Percentiles rank a stretch among this genome's conserved stretches.
phyloP scores from a whole-genome alignment of 345 rosid genomes.

The Citrus hindsii region DNA sequence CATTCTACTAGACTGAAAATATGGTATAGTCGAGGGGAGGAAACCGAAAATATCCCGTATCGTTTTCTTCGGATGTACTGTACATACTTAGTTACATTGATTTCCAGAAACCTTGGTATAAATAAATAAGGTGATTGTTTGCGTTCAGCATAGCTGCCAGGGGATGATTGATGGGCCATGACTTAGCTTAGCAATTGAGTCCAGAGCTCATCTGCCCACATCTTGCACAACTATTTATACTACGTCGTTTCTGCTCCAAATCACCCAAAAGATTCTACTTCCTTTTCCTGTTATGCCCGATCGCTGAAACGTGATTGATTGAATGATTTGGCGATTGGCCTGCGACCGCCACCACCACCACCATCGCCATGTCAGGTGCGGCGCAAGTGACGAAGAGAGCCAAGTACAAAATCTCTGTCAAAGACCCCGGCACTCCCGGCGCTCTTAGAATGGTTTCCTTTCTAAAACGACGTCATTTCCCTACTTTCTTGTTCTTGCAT shows the following conservation, averaged over 20 bases:
- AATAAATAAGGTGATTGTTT: neutral
- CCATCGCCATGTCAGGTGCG: slow-evolving; percentile 36
- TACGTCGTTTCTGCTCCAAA: neutral
- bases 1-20: too few relatives aligned
- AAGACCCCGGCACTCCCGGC: slow-evolving; percentile 83
- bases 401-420: slow-evolving; percentile 72
- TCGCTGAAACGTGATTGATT: neutral
- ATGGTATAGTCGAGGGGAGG: too few relatives aligned
- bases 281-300: too few relatives aligned
- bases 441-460: slow-evolving; percentile 53
- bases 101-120: neutral
- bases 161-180: neutral
- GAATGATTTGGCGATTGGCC: neutral
- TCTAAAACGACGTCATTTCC: neutral
- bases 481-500: neutral
- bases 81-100: too few relatives aligned
- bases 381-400: slow-evolving; percentile 54
- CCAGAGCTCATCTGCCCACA: neutral
- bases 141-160: neutral
- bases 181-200: neutral
- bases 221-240: neutral
- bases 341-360: neutral
- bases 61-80: too few relatives aligned
- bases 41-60: too few relatives aligned
- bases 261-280: neutral